Evolutionary conservation across 805 yeast species (phyloP).

Genomic region (Candida ulmi): DNA sequence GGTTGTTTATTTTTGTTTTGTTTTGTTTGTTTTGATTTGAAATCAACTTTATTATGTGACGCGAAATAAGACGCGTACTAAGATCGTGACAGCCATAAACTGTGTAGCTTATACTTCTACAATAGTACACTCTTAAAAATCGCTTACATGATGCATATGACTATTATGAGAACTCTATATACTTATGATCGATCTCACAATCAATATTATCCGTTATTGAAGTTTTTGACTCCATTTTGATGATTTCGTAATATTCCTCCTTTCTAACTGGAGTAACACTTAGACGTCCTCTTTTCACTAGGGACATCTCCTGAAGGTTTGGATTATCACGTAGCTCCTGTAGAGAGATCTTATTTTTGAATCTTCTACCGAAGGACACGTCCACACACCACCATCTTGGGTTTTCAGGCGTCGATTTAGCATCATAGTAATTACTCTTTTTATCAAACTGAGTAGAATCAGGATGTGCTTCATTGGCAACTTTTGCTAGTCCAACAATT

Average conservation of each 20-base stretch:
- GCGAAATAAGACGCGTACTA: background rate
- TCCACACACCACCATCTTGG: slow-evolving; percentile 59
- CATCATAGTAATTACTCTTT: slow-evolving; percentile 41
- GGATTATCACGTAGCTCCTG: slow-evolving; percentile 31
- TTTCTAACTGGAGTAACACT: slow-evolving; percentile 46
- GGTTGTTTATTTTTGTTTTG: background rate
- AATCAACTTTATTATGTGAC: no score
- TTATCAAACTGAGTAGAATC: slow-evolving; percentile 37
- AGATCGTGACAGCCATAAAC: no score
- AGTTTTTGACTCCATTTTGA: slow-evolving; percentile 29
- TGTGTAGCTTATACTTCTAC: no score
- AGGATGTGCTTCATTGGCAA: slow-evolving; percentile 30
- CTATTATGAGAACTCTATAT: slow-evolving; percentile 6
- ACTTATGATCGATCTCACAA: slow-evolving; percentile 23
- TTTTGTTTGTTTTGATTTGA: slow-evolving; percentile 5
- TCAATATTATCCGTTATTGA: slow-evolving; percentile 26
- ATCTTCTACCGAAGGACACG: slow-evolving; percentile 36
- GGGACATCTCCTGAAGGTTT: slow-evolving; percentile 33
- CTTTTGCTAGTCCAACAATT: slow-evolving; percentile 43
- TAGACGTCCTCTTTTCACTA: slow-evolving; percentile 43
- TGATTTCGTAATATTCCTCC: slow-evolving; percentile 34
- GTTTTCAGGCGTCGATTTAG: slow-evolving; percentile 33
- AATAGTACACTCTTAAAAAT: no score
- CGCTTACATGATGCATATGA: no score
- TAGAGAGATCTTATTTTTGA: slow-evolving; percentile 37